Evolutionary conservation across 2,329 filamentous ascomycete species (phyloP).

Genomic region (Ophiocordyceps australis): DNA sequence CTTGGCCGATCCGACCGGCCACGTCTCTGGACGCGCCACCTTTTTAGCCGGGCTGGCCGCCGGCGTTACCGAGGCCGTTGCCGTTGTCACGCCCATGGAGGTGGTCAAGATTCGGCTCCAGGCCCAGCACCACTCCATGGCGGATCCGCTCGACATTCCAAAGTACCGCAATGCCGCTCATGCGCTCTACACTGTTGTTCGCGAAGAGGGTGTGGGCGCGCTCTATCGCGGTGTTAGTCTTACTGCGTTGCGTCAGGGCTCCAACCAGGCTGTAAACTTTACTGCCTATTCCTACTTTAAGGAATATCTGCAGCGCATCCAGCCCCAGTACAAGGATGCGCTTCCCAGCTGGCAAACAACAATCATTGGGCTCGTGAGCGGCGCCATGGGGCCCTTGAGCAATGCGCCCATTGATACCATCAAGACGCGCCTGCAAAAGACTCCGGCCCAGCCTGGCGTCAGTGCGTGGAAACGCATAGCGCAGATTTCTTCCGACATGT

Average conservation of each 20-base stretch:
- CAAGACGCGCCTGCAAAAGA: constrained; percentile 91
- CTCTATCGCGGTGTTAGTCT: constrained; percentile 88
- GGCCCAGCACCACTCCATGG: constrained; percentile 95
- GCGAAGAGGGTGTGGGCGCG: constrained; percentile 75
- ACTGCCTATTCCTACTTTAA: constrained; percentile 95
- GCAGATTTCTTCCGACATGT: constrained; percentile 66
- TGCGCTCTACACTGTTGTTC: constrained; percentile 69
- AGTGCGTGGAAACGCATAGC: constrained; percentile 65
- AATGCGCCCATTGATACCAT: constrained; percentile 98
- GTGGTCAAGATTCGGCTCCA: constrained; percentile 97
- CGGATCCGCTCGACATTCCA: constrained; percentile 85
- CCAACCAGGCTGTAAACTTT: constrained; percentile 97
- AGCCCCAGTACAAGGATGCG: constrained; percentile 45
- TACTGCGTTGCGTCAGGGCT: constrained; percentile 84
- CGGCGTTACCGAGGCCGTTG: constrained; percentile 90
- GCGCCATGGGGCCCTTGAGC: constrained; percentile 87
- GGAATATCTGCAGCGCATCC: constrained; percentile 51
- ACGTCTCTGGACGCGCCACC: constrained; percentile 52
- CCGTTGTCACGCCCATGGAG: constrained; percentile 96
- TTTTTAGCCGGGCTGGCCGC: constrained; percentile 67
- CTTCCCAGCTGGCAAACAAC: constrained; percentile 85
- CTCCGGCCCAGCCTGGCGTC: constrained; percentile 63
- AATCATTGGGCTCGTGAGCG: constrained; percentile 73
- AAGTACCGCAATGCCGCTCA: constrained; percentile 93
- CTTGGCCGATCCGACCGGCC: constrained; percentile 51